Conservation (phyloP, 768 basidiomycete species). For the Hericium rajendrae region DNA sequence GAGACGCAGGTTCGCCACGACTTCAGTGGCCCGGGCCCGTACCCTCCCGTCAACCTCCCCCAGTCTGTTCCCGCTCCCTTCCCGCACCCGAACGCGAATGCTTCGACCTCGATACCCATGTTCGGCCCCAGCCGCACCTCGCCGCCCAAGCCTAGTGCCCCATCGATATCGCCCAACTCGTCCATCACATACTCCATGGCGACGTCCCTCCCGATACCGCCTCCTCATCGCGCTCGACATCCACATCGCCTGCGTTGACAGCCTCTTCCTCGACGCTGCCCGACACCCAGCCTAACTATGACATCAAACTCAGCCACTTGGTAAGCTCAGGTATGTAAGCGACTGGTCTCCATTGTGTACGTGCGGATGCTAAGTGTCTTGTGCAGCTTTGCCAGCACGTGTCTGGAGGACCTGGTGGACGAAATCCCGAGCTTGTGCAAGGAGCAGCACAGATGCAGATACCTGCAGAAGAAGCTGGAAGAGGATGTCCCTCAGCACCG, state of each 20-base stretch:
- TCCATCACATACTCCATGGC: constrained; percentile 12
- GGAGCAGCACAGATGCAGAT: constrained; percentile 98
- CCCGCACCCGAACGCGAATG: too few species aligned
- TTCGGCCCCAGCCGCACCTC: too few species aligned
- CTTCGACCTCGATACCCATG: too few species aligned
- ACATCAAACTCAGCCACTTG: constrained; percentile 6
- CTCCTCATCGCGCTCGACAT: too few species aligned
- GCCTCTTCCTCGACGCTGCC: too few species aligned
- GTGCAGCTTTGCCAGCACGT: constrained; percentile 78
- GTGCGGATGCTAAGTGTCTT: background rate
- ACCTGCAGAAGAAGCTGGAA: constrained; percentile 97
- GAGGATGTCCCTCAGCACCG: constrained; percentile 92
- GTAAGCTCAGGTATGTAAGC: constrained; percentile 30
- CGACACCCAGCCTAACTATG: too few species aligned
- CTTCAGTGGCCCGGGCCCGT: constrained; percentile 45
- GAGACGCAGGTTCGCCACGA: constrained; percentile 51
- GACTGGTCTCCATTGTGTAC: constrained; percentile 6
- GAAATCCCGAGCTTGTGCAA: constrained; percentile 94
- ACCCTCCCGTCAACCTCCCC: constrained; percentile 53
- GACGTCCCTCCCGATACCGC: constrained; percentile 1
- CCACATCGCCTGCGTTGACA: too few species aligned
- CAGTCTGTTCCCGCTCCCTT: constrained; percentile 17
- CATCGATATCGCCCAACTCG: background rate
- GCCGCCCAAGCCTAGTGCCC: too few species aligned
- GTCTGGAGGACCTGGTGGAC: constrained; percentile 90